A percentile compares a stretch with the other conserved stretches of the same genome.
Evolutionary conservation across 2,329 filamentous ascomycete genomes (phyloP).

Genomic region (Apiospora malaysiana): DNA sequence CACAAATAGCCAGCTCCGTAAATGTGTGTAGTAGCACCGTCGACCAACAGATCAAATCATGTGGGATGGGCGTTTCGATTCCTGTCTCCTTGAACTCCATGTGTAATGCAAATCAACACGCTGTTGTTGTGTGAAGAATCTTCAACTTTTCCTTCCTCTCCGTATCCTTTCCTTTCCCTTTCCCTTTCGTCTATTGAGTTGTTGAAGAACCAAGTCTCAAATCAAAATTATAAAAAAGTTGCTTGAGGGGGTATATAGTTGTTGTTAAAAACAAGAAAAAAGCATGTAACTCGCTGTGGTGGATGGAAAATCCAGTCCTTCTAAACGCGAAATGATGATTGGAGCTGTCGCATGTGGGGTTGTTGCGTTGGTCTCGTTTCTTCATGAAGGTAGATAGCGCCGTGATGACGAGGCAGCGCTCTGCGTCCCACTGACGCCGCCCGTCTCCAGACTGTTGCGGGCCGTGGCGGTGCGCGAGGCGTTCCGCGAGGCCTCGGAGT

Average conservation of each 20-base stretch:
- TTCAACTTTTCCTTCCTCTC: not conserved
- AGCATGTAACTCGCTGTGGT: not conserved
- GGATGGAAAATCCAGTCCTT: constrained; percentile 5
- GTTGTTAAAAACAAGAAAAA: constrained; percentile 11
- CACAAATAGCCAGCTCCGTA: not conserved
- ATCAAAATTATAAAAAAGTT: not conserved
- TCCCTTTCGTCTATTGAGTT: constrained; percentile 7
- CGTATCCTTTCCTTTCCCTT: not conserved
- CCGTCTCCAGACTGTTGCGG: not conserved
- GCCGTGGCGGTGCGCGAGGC: not conserved
- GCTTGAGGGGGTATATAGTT: constrained; percentile 9
- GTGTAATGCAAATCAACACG: constrained; percentile 1
- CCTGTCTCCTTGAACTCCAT: not conserved
- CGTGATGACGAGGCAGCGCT: constrained; percentile 6
- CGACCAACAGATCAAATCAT: not conserved
- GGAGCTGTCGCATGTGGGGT: not conserved
- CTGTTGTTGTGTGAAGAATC: not conserved
- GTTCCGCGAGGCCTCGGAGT: not conserved
- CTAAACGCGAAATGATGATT: not conserved
- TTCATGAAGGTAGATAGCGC: not conserved
- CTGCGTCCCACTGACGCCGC: not conserved
- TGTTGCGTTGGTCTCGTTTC: not conserved
- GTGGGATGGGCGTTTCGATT: not conserved
- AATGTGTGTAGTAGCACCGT: not conserved
- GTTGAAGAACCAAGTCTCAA: constrained; percentile 13